phyloP scores from a whole-genome alignment of 768 basidiomycete genomes.

The Hebeloma cylindrosporum region DNA sequence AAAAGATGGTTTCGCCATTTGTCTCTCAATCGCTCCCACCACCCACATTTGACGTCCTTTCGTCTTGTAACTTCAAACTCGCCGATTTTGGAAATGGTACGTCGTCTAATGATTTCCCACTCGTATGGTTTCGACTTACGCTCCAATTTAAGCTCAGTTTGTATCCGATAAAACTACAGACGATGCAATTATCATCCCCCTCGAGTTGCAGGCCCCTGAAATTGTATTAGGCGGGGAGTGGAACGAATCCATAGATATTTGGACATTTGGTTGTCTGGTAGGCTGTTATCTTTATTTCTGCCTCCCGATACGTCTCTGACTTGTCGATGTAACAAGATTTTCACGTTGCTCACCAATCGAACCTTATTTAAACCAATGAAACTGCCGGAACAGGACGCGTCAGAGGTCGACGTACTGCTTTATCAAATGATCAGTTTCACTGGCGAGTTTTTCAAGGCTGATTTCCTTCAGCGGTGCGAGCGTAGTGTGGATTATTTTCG shows the following conservation, averaged over 20 bases:
- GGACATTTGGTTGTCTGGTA: conserved; percentile 27
- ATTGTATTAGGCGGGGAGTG: conserved; percentile 23
- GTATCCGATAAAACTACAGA: conserved; percentile 14
- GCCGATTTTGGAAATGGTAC: conserved; percentile 19
- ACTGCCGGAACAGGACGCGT: conserved; percentile 2
- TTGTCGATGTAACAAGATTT: not conserved
- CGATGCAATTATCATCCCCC: conserved; percentile 17
- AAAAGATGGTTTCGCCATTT: conserved; percentile 17
- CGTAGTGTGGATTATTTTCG: conserved; percentile 9
- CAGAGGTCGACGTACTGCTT: conserved; percentile 11
- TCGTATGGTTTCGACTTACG: not conserved
- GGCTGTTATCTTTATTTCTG: not conserved
- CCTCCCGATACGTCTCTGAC: not conserved
- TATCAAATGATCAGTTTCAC: conserved; percentile 13
- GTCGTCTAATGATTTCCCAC: not conserved
- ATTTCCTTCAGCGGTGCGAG: conserved; percentile 7
- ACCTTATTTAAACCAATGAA: conserved; percentile 9
- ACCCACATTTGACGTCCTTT: conserved; percentile 17
- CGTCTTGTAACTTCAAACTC: conserved; percentile 15
- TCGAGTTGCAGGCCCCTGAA: conserved; percentile 23
- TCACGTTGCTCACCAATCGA: not conserved
- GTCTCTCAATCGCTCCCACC: conserved; percentile 17
- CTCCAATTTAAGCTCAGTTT: conserved; percentile 11
- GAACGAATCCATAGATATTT: conserved; percentile 28
- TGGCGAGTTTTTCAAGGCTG: conserved; percentile 11